Percentiles rank a stretch among this genome's conserved stretches.
Conservation (phyloP, 306 rosid species). For the Castanopsis chinensis region DNA sequence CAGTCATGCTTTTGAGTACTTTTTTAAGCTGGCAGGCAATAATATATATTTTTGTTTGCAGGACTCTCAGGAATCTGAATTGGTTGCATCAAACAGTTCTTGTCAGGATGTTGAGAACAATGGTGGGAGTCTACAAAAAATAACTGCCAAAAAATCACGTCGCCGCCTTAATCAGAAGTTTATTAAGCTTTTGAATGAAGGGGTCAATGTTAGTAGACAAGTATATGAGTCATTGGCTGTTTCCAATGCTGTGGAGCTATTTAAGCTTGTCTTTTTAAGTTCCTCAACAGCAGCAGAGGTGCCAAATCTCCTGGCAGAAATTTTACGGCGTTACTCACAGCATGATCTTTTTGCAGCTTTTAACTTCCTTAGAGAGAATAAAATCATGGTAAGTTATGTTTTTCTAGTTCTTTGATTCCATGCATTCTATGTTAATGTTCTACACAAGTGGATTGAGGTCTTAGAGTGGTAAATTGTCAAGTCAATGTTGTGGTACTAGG, state of each 20-base stretch:
- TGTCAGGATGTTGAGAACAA: constrained; percentile 43
- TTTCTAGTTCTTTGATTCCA: constrained; percentile 14
- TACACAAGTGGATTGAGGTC: constrained; percentile 16
- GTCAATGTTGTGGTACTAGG: not conserved
- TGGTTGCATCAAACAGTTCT: constrained; percentile 34
- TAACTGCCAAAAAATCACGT: constrained; percentile 41
- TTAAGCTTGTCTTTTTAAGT: constrained; percentile 91
- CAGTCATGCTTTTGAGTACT: constrained; percentile 13
- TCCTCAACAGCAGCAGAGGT: constrained; percentile 63
- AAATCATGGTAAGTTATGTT: constrained; percentile 60
- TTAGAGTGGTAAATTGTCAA: constrained; percentile 4
- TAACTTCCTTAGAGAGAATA: constrained; percentile 83
- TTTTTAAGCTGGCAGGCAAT: constrained; percentile 23
- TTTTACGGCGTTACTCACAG: constrained; percentile 85
- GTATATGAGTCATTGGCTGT: constrained; percentile 80
- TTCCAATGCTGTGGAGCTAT: constrained; percentile 92
- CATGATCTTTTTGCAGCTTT: constrained; percentile 94
- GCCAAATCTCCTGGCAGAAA: constrained; percentile 69
- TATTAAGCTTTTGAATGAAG: constrained; percentile 51
- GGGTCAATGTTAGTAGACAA: constrained; percentile 50
- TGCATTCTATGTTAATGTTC: constrained; percentile 13
- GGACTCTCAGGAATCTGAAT: constrained; percentile 55
- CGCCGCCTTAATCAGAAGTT: constrained; percentile 56
- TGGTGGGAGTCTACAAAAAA: constrained; percentile 32
- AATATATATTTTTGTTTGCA: constrained; percentile 26